These are phyloP conservation scores for Carex pumila DNA, from an alignment of 176 grass and related monocot species.

Conservation along the genomic window DNA sequence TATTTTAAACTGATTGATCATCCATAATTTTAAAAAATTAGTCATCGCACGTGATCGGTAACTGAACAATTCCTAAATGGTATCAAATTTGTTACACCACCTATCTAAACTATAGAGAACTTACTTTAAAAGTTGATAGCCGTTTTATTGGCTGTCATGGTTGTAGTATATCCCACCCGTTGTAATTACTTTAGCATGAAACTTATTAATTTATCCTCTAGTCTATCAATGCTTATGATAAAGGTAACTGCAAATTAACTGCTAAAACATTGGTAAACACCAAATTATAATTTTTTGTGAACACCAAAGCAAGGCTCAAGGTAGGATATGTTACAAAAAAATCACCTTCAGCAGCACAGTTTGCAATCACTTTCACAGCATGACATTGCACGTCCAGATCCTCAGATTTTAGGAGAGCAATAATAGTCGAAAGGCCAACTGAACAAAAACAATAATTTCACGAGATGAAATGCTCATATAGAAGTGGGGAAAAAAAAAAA, in stretches of 20 bases:
- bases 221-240: not conserved
- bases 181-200: not conserved
- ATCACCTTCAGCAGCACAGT: slow-evolving; percentile 85
- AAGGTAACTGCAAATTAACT: not conserved
- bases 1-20: not conserved
- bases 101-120: not conserved
- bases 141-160: not conserved
- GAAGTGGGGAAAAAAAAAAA: not conserved
- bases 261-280: not conserved
- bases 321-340: not conserved
- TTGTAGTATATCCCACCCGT: not conserved
- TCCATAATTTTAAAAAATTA: not conserved
- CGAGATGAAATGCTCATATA: not conserved
- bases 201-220: not conserved
- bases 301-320: not conserved
- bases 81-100: not conserved
- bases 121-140: not conserved
- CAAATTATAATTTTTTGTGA: not conserved
- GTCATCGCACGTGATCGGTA: not conserved
- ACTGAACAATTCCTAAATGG: not conserved
- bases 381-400: slow-evolving; percentile 75
- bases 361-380: slow-evolving; percentile 80
- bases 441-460: slow-evolving; percentile 13
- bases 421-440: slow-evolving; percentile 72
- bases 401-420: slow-evolving; percentile 84